Percentiles rank a stretch among this genome's conserved stretches.
Conservation (phyloP, 176 grass and related monocot genomes). For the Saccharum officinarum region DNA sequence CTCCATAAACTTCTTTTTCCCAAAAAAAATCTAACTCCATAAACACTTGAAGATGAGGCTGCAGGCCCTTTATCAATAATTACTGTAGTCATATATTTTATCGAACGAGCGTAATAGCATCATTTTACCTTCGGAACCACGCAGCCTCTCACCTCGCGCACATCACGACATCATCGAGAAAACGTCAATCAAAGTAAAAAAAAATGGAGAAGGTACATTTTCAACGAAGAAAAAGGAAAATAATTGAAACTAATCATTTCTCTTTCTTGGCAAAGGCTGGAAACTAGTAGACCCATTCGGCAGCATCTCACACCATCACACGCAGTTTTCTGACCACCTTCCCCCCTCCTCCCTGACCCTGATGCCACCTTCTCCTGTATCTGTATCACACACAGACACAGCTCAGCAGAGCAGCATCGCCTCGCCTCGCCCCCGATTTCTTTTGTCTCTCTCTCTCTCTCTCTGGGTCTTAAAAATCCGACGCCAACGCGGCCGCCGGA, state of each 20-base stretch:
- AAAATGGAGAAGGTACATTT: neutral
- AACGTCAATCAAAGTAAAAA: neutral
- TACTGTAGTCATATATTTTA: no score
- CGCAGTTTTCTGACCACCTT: slow-evolving; percentile 34
- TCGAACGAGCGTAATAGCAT: no score
- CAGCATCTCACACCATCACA: neutral
- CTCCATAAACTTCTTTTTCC: no score
- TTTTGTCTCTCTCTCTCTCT: slow-evolving; percentile 42
- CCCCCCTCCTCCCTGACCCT: neutral
- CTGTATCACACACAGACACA: slow-evolving; percentile 18
- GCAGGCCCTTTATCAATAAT: no score
- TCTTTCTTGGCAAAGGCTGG: neutral
- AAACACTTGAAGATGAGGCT: no score
- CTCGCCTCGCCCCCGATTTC: slow-evolving; percentile 12
- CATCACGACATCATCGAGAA: neutral
- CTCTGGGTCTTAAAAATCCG: slow-evolving; percentile 24
- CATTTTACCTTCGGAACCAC: neutral
- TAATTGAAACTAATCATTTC: neutral
- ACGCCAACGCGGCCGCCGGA: slow-evolving; percentile 37
- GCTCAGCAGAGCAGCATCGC: slow-evolving; percentile 46
- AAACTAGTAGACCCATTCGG: neutral
- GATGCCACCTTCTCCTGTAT: slow-evolving; percentile 37
- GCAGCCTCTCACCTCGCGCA: neutral
- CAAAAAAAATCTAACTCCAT: no score
- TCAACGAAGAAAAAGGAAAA: neutral